Conservation (phyloP, 73 alveolate genomes). For the Effrenium voratum region DNA sequence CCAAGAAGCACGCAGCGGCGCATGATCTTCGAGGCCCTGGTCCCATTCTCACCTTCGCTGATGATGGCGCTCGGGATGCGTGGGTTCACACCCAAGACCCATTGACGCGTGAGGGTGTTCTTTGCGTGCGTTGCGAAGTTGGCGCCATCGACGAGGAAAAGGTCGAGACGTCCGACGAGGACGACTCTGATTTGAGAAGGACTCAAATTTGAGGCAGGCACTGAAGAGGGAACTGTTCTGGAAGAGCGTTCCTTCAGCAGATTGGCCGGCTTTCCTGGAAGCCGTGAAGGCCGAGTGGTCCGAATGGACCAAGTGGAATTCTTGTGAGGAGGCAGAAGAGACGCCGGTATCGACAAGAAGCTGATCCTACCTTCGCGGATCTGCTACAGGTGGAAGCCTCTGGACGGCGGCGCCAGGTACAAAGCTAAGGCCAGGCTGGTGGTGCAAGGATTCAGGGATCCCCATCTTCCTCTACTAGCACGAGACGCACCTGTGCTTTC, state of each 20-base stretch:
- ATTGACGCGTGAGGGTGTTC: too few relatives aligned
- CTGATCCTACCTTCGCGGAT: background rate
- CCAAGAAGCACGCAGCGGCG: too few relatives aligned
- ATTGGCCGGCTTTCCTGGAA: background rate
- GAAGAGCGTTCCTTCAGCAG: background rate
- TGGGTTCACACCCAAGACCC: too few relatives aligned
- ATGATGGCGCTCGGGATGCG: too few relatives aligned
- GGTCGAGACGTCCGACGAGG: background rate
- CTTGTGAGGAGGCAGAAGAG: background rate
- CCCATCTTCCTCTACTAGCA: background rate
- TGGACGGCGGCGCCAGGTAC: background rate
- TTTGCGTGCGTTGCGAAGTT: too few relatives aligned
- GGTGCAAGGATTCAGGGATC: background rate
- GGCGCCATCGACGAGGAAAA: too few relatives aligned
- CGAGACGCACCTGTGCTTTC: slow-evolving; percentile 18
- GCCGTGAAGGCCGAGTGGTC: background rate
- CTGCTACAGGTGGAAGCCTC: slow-evolving; percentile 24
- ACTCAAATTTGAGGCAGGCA: background rate
- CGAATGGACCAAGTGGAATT: slow-evolving; percentile 20
- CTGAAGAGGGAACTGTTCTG: background rate
- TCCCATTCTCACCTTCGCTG: too few relatives aligned
- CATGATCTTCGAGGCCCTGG: too few relatives aligned
- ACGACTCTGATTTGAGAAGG: background rate
- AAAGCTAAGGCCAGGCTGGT: background rate
- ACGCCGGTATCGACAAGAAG: background rate